A percentile compares a stretch with the other conserved stretches of the same genome.
phyloP scores from a whole-genome alignment of 2,329 filamentous ascomycete species.

The Fusarium chaquense region DNA sequence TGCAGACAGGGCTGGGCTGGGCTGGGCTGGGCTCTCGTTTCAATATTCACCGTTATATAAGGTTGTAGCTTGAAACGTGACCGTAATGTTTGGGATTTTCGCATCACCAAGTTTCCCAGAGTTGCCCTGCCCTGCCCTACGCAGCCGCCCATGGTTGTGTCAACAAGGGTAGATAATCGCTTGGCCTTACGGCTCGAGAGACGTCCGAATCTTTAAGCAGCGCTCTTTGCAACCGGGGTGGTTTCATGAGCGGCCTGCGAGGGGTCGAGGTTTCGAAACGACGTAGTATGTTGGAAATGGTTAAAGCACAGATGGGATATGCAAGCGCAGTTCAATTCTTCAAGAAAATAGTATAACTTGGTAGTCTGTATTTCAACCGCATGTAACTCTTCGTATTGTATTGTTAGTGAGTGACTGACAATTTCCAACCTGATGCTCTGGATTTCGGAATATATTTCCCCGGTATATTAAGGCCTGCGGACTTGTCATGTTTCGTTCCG shows the following conservation, averaged over 20 bases:
- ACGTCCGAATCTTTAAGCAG: constrained; percentile 31
- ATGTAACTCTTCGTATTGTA: constrained; percentile 14
- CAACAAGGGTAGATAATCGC: constrained; percentile 34
- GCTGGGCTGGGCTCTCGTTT: constrained; percentile 21
- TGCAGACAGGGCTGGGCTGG: constrained; percentile 17
- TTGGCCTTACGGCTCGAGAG: constrained; percentile 35
- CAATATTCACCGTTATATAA: constrained; percentile 38
- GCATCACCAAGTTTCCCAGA: constrained; percentile 19
- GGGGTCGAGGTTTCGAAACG: constrained; percentile 33
- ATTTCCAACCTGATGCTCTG: constrained; percentile 22
- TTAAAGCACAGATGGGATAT: constrained; percentile 18
- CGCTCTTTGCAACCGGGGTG: constrained; percentile 9
- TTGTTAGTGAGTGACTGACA: not conserved
- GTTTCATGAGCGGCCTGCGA: constrained; percentile 3
- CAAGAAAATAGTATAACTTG: not conserved
- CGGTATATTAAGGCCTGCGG: constrained; percentile 37
- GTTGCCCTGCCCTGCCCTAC: constrained; percentile 4
- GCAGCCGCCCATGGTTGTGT: constrained; percentile 12
- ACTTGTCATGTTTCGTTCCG: constrained; percentile 38
- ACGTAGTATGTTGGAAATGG: constrained; percentile 22
- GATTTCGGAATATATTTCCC: constrained; percentile 40
- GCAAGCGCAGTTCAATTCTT: constrained; percentile 2
- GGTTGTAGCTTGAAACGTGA: constrained; percentile 33
- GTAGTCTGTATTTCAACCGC: not conserved
- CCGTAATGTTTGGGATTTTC: constrained; percentile 35